Evolutionary conservation across 305 asterid genomes (phyloP).

Genomic region (Fraxinus floribunda): DNA sequence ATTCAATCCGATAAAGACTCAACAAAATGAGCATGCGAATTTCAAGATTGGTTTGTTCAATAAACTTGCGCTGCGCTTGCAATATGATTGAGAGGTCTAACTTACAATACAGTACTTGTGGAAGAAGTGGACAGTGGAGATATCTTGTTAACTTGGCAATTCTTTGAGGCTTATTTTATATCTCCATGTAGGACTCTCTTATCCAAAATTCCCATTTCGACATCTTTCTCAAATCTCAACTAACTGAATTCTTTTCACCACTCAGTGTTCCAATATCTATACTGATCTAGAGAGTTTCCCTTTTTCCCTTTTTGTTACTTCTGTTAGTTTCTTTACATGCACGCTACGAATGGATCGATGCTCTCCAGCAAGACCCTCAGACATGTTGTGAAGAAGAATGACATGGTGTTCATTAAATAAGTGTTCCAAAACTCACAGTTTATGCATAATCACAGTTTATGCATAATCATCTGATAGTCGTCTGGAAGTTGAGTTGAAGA

Average conservation of each 20-base stretch:
- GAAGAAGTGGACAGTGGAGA: conserved; percentile 1
- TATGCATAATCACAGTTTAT: neutral
- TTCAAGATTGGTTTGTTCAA: too few species aligned
- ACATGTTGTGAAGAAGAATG: neutral
- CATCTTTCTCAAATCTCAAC: neutral
- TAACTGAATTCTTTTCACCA: neutral
- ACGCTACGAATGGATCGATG: neutral
- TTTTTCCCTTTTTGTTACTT: neutral
- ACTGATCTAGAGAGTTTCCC: neutral
- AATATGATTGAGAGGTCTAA: neutral
- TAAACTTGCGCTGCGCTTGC: neutral
- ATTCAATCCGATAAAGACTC: too few species aligned
- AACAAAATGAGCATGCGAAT: too few species aligned
- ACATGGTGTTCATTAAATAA: neutral
- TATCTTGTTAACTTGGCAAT: neutral
- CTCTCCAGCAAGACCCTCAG: neutral
- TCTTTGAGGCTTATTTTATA: neutral
- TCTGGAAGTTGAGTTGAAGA: neutral
- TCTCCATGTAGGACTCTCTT: neutral
- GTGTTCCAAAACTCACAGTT: neutral
- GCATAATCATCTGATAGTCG: neutral
- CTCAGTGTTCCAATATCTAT: neutral
- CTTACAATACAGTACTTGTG: neutral
- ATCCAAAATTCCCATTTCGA: neutral
- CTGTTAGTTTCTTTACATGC: neutral